Percentiles rank a stretch among this genome's conserved stretches.
Conservation (phyloP, 2,329 filamentous ascomycete species). For the Acarospora socialis region DNA sequence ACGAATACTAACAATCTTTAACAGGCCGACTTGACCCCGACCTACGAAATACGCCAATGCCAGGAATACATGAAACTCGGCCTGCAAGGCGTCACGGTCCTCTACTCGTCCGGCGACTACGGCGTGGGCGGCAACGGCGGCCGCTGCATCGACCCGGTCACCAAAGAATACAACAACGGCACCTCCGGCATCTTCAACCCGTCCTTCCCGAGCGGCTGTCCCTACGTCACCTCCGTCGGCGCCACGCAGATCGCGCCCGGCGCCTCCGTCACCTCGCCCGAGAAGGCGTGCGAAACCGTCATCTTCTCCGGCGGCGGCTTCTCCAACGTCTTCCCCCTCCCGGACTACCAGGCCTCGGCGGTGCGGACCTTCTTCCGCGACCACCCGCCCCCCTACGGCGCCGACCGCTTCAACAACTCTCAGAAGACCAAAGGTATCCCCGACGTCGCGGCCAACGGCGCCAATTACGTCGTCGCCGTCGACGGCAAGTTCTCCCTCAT, state of each 20-base stretch:
- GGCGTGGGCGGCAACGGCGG: slow-evolving; percentile 28
- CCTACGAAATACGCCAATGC: slow-evolving; percentile 27
- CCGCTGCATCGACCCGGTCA: slow-evolving; percentile 23
- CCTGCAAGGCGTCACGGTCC: slow-evolving; percentile 33
- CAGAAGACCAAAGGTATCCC: slow-evolving; percentile 33
- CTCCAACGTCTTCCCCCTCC: slow-evolving; percentile 34
- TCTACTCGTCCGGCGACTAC: slow-evolving; percentile 35
- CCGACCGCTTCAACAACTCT: slow-evolving; percentile 34
- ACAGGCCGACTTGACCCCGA: slow-evolving; percentile 23
- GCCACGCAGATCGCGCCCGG: slow-evolving; percentile 33
- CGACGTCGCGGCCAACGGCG: slow-evolving; percentile 33
- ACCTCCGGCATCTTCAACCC: slow-evolving; percentile 32
- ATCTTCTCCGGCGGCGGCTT: slow-evolving; percentile 38
- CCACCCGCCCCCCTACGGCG: slow-evolving; percentile 28
- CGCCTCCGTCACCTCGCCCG: slow-evolving; percentile 25
- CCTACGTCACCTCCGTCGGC: slow-evolving; percentile 38
- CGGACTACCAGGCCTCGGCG: slow-evolving; percentile 32
- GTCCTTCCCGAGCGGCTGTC: slow-evolving; percentile 33
- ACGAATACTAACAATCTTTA: no score
- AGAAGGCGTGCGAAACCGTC: slow-evolving; percentile 33
- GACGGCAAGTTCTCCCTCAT: slow-evolving; percentile 29
- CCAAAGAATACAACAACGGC: slow-evolving; percentile 19
- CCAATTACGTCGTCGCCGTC: slow-evolving; percentile 30
- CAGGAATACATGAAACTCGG: slow-evolving; percentile 35
- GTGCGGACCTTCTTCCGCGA: slow-evolving; percentile 28